phyloP scores from a whole-genome alignment of 2,329 filamentous ascomycete genomes.

The Mollisiaceae sp. region DNA sequence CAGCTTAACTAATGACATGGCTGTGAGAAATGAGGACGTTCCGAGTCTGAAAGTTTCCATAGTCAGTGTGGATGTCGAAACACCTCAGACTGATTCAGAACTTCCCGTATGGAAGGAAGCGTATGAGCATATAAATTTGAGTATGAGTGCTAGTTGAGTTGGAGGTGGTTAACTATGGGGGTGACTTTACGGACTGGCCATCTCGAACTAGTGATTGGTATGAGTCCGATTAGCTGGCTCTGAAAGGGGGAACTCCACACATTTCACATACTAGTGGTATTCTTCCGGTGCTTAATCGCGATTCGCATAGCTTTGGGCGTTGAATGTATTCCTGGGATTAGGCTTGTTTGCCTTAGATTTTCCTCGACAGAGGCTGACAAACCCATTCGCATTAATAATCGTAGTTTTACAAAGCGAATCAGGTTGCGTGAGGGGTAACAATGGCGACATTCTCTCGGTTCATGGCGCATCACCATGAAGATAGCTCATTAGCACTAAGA shows the following conservation, averaged over 20 bases:
- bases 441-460: constrained; percentile 10
- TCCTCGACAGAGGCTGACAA: constrained; percentile 5
- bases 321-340: too few relatives aligned
- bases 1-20: constrained; percentile 30
- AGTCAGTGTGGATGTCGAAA: constrained; percentile 32
- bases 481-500: constrained; percentile 8
- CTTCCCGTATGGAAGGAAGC: constrained; percentile 31
- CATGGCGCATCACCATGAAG: constrained; percentile 7
- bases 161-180: background rate
- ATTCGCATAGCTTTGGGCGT: too few relatives aligned
- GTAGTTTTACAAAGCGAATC: constrained; percentile 10
- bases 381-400: constrained; percentile 10
- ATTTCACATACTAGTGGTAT: background rate
- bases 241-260: background rate
- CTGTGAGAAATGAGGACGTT: constrained; percentile 29
- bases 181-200: too few relatives aligned
- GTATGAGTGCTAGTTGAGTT: background rate
- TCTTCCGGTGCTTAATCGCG: too few relatives aligned
- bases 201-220: background rate
- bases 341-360: background rate
- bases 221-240: too few relatives aligned
- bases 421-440: constrained; percentile 13
- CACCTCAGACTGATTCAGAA: constrained; percentile 17
- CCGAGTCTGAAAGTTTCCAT: constrained; percentile 36
- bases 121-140: constrained; percentile 26